These are phyloP conservation scores for Penicillium rolfsii DNA, from an alignment of 2,329 filamentous ascomycete species.

Conservation along the genomic window DNA sequence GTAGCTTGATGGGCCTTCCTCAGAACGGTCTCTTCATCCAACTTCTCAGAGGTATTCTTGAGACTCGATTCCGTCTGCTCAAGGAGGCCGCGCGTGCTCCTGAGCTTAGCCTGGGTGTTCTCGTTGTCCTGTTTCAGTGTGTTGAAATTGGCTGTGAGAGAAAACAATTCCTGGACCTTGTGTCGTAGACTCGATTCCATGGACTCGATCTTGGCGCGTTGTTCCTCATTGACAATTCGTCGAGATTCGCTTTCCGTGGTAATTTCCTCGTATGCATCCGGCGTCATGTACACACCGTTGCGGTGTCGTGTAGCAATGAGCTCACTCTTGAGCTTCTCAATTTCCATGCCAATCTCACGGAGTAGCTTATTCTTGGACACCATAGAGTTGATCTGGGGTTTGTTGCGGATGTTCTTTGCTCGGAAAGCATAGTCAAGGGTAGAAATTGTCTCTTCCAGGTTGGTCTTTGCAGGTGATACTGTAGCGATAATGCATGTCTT, in stretches of 20 bases:
- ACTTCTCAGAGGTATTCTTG: conserved; percentile 70
- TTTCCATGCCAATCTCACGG: conserved; percentile 86
- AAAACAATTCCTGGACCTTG: conserved; percentile 90
- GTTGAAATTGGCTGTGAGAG: conserved; percentile 83
- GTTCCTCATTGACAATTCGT: conserved; percentile 88
- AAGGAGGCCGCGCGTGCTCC: conserved; percentile 78
- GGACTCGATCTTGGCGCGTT: conserved; percentile 86
- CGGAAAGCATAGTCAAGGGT: conserved; percentile 97
- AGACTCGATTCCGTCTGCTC: conserved; percentile 88
- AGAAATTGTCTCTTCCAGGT: conserved; percentile 96
- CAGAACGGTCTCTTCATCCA: conserved; percentile 78
- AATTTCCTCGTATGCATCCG: conserved; percentile 87
- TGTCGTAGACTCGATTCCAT: conserved; percentile 89
- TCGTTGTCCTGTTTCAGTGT: conserved; percentile 89
- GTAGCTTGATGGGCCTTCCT: conserved; percentile 85
- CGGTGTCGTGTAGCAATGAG: conserved; percentile 89
- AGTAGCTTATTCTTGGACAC: conserved; percentile 92
- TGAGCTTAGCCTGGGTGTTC: conserved; percentile 68
- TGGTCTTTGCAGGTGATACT: conserved; percentile 89
- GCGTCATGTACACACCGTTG: conserved; percentile 91
- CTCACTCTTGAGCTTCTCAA: conserved; percentile 92
- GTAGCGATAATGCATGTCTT: conserved; percentile 99
- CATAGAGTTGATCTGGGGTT: conserved; percentile 90
- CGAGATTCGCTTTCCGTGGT: conserved; percentile 89
- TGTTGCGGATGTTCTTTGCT: conserved; percentile 98